A percentile compares a stretch with the other conserved stretches of the same genome.
phyloP scores from a whole-genome alignment of 495 filamentous ascomycete genomes.

The Talaromyces nanjingensis region DNA sequence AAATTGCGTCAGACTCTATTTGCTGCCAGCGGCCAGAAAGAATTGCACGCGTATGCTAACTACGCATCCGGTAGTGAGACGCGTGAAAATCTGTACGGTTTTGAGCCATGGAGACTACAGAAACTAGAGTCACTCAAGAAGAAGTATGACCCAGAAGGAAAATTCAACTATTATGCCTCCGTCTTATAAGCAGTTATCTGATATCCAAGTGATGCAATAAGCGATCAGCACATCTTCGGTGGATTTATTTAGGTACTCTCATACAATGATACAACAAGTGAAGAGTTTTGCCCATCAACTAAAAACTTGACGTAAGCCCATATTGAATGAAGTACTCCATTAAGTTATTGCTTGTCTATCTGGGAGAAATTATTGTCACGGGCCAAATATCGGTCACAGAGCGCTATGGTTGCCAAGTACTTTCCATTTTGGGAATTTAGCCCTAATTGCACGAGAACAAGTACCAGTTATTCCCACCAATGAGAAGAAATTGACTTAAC shows the following conservation, averaged over 20 bases:
- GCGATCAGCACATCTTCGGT: background rate
- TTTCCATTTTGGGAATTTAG: too few species aligned
- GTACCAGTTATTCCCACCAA: too few species aligned
- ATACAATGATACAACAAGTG: background rate
- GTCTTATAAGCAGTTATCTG: constrained; percentile 12
- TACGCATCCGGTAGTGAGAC: constrained; percentile 40
- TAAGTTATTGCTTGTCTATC: too few species aligned
- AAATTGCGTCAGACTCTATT: constrained; percentile 15
- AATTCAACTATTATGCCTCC: constrained; percentile 42
- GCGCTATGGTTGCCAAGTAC: too few species aligned
- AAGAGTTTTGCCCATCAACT: too few species aligned
- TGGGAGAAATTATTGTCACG: too few species aligned
- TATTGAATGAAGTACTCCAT: too few species aligned
- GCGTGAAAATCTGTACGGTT: constrained; percentile 36
- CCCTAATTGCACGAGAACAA: too few species aligned
- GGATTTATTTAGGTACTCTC: background rate
- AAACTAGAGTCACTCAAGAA: constrained; percentile 30
- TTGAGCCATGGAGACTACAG: constrained; percentile 36
- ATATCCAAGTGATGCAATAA: background rate
- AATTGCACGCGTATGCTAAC: constrained; percentile 35
- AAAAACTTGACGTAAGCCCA: too few species aligned
- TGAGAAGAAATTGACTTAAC: too few species aligned
- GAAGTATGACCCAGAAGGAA: constrained; percentile 32
- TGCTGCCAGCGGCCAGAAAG: constrained; percentile 14
- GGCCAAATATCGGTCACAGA: too few species aligned